phyloP scores from a whole-genome alignment of 1,284 basidiomycete genomes.

The Cystobasidiaceae sp. region DNA sequence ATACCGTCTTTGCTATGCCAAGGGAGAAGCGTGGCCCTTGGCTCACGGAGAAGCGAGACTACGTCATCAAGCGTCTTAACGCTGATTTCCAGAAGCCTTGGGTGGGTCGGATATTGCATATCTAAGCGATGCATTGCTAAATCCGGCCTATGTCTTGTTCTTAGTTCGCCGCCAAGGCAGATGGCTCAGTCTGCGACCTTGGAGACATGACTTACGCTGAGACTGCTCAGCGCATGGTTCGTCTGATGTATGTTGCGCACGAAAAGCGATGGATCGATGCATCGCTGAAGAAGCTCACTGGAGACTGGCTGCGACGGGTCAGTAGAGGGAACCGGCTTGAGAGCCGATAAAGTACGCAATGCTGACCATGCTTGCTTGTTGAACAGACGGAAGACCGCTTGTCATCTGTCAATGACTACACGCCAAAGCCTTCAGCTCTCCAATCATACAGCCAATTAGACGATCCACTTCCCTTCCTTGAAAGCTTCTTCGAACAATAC shows the following conservation, averaged over 20 bases:
- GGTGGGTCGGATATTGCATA: slow-evolving; percentile 29
- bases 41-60: slow-evolving; percentile 79
- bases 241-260: slow-evolving; percentile 87
- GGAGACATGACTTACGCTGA: slow-evolving; percentile 99
- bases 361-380: background rate
- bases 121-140: background rate
- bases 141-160: slow-evolving; percentile 53
- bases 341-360: no score
- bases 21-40: slow-evolving; percentile 90
- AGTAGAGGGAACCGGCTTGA: no score
- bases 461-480: slow-evolving; percentile 68
- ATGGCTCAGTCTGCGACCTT: slow-evolving; percentile 74
- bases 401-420: slow-evolving; percentile 76
- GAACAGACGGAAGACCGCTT: slow-evolving; percentile 81
- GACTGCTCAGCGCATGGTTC: slow-evolving; percentile 80
- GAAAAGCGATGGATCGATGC: slow-evolving; percentile 90
- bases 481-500: slow-evolving; percentile 79
- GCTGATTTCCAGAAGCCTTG: slow-evolving; percentile 79
- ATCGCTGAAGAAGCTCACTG: slow-evolving; percentile 88
- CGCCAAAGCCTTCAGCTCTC: slow-evolving; percentile 73
- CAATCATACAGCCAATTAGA: slow-evolving; percentile 84
- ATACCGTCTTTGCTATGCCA: slow-evolving; percentile 87
- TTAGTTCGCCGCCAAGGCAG: slow-evolving; percentile 90
- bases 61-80: slow-evolving; percentile 88
- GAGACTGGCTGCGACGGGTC: slow-evolving; percentile 85